These are phyloP conservation scores for Rhododendron ovatum DNA, from an alignment of 148 eudicot genomes.

Conservation along the genomic window DNA sequence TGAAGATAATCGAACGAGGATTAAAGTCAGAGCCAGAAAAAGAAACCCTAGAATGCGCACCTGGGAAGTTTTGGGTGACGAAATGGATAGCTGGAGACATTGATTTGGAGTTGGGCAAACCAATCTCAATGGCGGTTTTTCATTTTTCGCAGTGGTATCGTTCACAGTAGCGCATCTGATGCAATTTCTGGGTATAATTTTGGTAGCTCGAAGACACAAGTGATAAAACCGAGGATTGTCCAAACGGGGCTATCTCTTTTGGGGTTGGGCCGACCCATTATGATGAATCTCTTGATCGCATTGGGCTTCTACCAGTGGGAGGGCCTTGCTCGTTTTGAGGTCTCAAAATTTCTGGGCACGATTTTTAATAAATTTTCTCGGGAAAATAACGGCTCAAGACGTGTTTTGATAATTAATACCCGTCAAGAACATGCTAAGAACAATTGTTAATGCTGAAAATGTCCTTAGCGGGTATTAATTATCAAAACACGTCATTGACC, in stretches of 20 bases:
- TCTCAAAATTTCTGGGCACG: too few relatives aligned
- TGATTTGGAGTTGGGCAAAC: not conserved
- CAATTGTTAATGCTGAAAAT: too few relatives aligned
- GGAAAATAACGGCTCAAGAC: too few relatives aligned
- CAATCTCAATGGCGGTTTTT: slow-evolving; percentile 25
- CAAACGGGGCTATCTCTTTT: not conserved
- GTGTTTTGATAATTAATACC: too few relatives aligned
- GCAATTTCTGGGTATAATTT: not conserved
- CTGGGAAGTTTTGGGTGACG: slow-evolving; percentile 40
- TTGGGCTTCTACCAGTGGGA: not conserved
- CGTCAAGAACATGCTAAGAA: too few relatives aligned
- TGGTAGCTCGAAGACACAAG: not conserved
- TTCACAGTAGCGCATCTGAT: slow-evolving; percentile 4
- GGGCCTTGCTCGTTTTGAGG: too few relatives aligned
- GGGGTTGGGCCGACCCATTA: not conserved
- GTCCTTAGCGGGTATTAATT: too few relatives aligned
- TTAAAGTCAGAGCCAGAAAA: not conserved
- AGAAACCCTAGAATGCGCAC: slow-evolving; percentile 17
- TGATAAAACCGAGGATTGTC: too few relatives aligned
- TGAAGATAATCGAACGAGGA: not conserved
- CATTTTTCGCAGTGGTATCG: slow-evolving; percentile 13
- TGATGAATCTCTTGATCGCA: not conserved
- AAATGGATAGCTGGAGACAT: slow-evolving; percentile 60
- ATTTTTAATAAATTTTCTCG: too few relatives aligned
- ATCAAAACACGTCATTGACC: too few relatives aligned